These are phyloP conservation scores for Aulographum hederae DNA, from an alignment of 2,329 filamentous ascomycete species.

Conservation along the genomic window DNA sequence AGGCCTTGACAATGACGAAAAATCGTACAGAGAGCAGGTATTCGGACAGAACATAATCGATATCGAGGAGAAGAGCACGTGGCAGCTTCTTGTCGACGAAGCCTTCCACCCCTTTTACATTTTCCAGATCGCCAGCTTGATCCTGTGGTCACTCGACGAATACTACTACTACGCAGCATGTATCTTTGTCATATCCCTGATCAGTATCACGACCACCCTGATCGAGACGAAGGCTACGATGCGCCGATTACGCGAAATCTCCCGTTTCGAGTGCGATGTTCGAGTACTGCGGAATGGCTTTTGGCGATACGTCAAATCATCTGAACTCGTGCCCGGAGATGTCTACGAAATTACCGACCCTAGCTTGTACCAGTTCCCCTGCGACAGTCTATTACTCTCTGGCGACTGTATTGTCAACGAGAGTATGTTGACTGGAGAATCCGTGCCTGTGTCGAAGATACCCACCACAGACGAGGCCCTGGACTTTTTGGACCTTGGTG, in stretches of 20 bases:
- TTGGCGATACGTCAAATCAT: constrained; percentile 76
- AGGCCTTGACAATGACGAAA: constrained; percentile 79
- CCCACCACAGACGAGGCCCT: constrained; percentile 69
- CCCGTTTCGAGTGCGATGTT: constrained; percentile 86
- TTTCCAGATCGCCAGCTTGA: constrained; percentile 85
- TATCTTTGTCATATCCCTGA: constrained; percentile 86
- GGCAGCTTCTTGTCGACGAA: constrained; percentile 78
- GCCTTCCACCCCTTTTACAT: constrained; percentile 97
- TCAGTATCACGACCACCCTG: constrained; percentile 78
- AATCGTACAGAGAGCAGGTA: constrained; percentile 61
- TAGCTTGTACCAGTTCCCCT: constrained; percentile 70
- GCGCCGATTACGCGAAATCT: constrained; percentile 77
- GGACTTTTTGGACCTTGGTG: constrained; percentile 55
- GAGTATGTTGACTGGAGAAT: constrained; percentile 96
- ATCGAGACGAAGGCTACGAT: constrained; percentile 87
- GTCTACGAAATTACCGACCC: constrained; percentile 96
- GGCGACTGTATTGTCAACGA: constrained; percentile 98
- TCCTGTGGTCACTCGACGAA: constrained; percentile 87
- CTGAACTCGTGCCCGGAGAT: constrained; percentile 83
- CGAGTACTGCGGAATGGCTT: constrained; percentile 88
- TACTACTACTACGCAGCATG: constrained; percentile 97
- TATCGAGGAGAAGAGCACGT: constrained; percentile 73
- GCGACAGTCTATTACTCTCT: constrained; percentile 75
- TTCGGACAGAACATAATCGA: constrained; percentile 87
- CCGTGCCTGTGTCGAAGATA: constrained; percentile 85